Percentiles rank a stretch among this genome's conserved stretches.
Evolutionary conservation across 2,329 filamentous ascomycete species (phyloP).

Genomic region (Cercospora beticola): DNA sequence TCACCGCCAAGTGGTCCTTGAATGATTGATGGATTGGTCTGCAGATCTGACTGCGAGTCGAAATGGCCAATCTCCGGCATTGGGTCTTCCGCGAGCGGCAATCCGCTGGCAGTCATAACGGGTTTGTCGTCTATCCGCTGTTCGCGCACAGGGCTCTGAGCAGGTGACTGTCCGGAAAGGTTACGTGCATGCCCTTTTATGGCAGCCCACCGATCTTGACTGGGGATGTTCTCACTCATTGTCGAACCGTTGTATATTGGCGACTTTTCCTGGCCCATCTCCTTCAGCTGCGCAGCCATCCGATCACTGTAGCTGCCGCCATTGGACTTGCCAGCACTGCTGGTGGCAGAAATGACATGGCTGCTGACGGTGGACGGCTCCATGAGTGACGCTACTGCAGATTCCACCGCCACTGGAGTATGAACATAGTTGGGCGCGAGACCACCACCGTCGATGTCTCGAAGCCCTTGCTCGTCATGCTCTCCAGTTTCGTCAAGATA

Average conservation of each 20-base stretch:
- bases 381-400: conserved; percentile 84
- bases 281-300: conserved; percentile 30
- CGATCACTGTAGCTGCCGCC: conserved; percentile 32
- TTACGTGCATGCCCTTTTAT: conserved; percentile 45
- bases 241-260: conserved; percentile 37
- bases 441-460: conserved; percentile 53
- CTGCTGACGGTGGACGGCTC: conserved; percentile 73
- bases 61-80: conserved; percentile 75
- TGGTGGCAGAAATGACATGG: conserved; percentile 29
- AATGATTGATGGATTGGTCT: conserved; percentile 82
- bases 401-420: conserved; percentile 73
- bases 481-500: conserved; percentile 51
- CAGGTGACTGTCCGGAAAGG: conserved; percentile 47
- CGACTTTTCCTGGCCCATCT: conserved; percentile 26
- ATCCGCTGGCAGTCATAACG: conserved; percentile 65
- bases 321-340: conserved; percentile 27
- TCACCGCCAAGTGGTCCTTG: conserved; percentile 68
- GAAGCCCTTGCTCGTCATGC: conserved; percentile 66
- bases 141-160: conserved; percentile 47
- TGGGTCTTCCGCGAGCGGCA: conserved; percentile 68
- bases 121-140: conserved; percentile 38
- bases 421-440: conserved; percentile 77
- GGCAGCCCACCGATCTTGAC: conserved; percentile 39
- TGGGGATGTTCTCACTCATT: conserved; percentile 33
- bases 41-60: conserved; percentile 62